A percentile compares a stretch with the other conserved stretches of the same genome.
Evolutionary conservation across 2,329 filamentous ascomycete species (phyloP).

Genomic region (Sclerotinia sclerotiorum): DNA sequence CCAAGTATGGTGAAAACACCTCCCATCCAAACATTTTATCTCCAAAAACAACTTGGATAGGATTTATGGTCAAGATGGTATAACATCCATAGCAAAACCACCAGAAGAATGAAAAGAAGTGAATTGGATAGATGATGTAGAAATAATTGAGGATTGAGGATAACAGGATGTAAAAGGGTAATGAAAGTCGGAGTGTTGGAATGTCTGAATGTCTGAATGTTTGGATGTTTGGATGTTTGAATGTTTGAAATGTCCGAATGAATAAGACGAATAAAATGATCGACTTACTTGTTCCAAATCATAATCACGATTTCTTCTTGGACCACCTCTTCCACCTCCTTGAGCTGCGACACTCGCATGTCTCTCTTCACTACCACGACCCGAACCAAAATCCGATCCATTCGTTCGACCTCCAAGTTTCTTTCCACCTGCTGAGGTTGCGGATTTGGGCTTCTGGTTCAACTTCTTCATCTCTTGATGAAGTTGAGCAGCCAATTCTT

Average conservation of each 20-base stretch:
- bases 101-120: neutral
- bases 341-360: constrained; percentile 60
- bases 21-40: neutral
- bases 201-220: constrained; percentile 22
- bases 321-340: constrained; percentile 57
- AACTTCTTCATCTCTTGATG: constrained; percentile 61
- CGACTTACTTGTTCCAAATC: constrained; percentile 80
- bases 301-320: constrained; percentile 74
- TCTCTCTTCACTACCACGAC: constrained; percentile 76
- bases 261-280: too few relatives aligned
- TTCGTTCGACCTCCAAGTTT: constrained; percentile 51
- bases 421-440: constrained; percentile 59
- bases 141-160: neutral
- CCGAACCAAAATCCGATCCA: constrained; percentile 61
- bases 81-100: neutral
- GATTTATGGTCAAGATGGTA: neutral
- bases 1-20: neutral
- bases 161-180: too few relatives aligned
- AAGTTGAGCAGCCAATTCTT: constrained; percentile 76
- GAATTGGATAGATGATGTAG: too few relatives aligned
- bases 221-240: too few relatives aligned
- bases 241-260: too few relatives aligned
- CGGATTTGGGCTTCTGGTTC: constrained; percentile 44
- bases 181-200: too few relatives aligned
- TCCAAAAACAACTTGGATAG: neutral